phyloP scores from a whole-genome alignment of 805 yeast species.

The Barnettozyma pratensis region DNA sequence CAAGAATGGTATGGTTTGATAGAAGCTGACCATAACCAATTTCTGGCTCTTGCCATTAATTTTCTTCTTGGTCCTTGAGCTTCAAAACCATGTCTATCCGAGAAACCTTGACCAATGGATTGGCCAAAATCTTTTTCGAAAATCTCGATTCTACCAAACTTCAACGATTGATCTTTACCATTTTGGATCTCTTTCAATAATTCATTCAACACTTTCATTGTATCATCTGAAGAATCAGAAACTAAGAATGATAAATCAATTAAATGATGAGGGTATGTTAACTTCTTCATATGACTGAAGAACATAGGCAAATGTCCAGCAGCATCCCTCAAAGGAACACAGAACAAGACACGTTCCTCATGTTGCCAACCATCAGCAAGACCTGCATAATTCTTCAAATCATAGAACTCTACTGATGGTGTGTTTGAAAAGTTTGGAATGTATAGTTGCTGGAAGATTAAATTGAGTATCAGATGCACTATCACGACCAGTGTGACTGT shows the following conservation, averaged over 20 bases:
- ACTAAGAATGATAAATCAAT: slow-evolving; percentile 84
- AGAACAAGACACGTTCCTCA: slow-evolving; percentile 74
- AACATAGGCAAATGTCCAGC: slow-evolving; percentile 87
- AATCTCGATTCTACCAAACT: slow-evolving; percentile 81
- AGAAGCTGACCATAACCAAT: slow-evolving; percentile 88
- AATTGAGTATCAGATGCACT: slow-evolving; percentile 10
- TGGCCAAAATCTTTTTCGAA: slow-evolving; percentile 94
- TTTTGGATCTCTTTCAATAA: slow-evolving; percentile 62
- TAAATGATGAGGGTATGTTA: slow-evolving; percentile 83
- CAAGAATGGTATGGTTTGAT: slow-evolving; percentile 89
- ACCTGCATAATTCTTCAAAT: slow-evolving; percentile 63
- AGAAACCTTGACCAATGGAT: slow-evolving; percentile 85
- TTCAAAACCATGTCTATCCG: slow-evolving; percentile 91
- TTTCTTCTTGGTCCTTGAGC: slow-evolving; percentile 96
- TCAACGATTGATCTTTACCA: slow-evolving; percentile 51
- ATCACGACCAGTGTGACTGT: slow-evolving; percentile 13
- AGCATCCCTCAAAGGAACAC: slow-evolving; percentile 92
- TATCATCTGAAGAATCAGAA: slow-evolving; percentile 85
- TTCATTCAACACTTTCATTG: slow-evolving; percentile 62
- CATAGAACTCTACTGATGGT: slow-evolving; percentile 60
- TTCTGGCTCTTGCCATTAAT: slow-evolving; percentile 93
- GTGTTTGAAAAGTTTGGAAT: slow-evolving; percentile 31
- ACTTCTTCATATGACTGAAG: slow-evolving; percentile 71
- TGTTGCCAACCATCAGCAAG: slow-evolving; percentile 78
- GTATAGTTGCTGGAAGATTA: slow-evolving; percentile 18